These are phyloP conservation scores for Claviceps sp. DNA, from an alignment of 2,329 filamentous ascomycete species.

Conservation along the genomic window DNA sequence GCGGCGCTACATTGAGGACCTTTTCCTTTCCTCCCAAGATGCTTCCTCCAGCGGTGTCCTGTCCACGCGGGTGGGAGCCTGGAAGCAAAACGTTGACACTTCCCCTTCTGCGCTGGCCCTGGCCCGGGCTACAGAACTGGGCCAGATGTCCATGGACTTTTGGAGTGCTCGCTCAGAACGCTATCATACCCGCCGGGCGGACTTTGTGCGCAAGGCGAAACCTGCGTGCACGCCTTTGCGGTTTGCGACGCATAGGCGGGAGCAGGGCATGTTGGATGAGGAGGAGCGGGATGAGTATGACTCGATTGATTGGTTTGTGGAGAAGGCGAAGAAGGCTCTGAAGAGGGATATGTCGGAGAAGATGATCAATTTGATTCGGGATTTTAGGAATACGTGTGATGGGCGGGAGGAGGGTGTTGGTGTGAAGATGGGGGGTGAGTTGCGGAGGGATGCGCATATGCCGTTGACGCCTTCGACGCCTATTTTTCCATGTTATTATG, in stretches of 20 bases:
- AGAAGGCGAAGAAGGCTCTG: slow-evolving; percentile 1
- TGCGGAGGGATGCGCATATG: not conserved
- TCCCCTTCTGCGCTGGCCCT: slow-evolving; percentile 17
- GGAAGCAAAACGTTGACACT: slow-evolving; percentile 23
- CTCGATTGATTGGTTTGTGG: slow-evolving; percentile 8
- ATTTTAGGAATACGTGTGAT: slow-evolving; percentile 1
- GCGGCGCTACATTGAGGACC: slow-evolving; percentile 18
- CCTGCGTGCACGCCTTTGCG: slow-evolving; percentile 22
- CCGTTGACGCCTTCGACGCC: not conserved
- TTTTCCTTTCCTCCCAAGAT: slow-evolving; percentile 6
- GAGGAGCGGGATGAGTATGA: slow-evolving; percentile 26
- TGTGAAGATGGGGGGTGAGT: not conserved
- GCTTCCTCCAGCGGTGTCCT: too few relatives aligned
- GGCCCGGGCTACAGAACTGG: slow-evolving; percentile 22
- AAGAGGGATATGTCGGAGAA: slow-evolving; percentile 3
- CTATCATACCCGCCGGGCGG: slow-evolving; percentile 24
- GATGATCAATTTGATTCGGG: slow-evolving; percentile 3
- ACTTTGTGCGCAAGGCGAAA: slow-evolving; percentile 27
- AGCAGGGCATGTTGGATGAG: slow-evolving; percentile 12
- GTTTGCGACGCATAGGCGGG: slow-evolving; percentile 24
- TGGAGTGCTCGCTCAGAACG: slow-evolving; percentile 23
- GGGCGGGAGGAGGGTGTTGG: not conserved
- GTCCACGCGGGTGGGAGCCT: slow-evolving; percentile 7
- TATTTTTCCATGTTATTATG: slow-evolving; percentile 4
- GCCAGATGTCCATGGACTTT: slow-evolving; percentile 28